Evolutionary conservation across 495 filamentous ascomycete species (phyloP).

Genomic region (Delitschia confertaspora): DNA sequence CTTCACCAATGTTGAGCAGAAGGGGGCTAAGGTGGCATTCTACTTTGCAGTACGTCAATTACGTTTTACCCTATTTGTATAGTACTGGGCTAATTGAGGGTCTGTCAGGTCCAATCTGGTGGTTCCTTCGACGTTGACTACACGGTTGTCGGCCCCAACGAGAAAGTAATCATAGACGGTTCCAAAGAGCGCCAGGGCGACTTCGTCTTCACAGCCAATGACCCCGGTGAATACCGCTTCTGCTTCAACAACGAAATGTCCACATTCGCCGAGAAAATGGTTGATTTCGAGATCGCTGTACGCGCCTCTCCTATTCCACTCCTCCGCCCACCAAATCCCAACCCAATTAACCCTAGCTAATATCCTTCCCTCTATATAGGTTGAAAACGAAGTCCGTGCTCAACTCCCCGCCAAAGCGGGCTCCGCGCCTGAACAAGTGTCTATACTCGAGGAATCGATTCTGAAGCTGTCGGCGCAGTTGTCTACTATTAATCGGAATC

Average conservation of each 20-base stretch:
- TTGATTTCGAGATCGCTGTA: constrained; percentile 98
- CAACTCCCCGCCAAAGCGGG: constrained; percentile 85
- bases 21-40: constrained; percentile 85
- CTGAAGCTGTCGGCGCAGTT: constrained; percentile 89
- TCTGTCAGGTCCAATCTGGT: constrained; percentile 77
- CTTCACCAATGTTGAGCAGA: constrained; percentile 65
- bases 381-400: constrained; percentile 85
- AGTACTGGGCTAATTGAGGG: not conserved
- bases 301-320: constrained; percentile 28
- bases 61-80: constrained; percentile 6
- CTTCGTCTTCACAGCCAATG: constrained; percentile 93
- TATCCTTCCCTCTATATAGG: constrained; percentile 42
- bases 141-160: constrained; percentile 70
- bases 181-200: constrained; percentile 92
- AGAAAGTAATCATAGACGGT: constrained; percentile 77
- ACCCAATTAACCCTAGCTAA: not conserved
- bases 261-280: constrained; percentile 94
- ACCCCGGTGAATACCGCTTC: constrained; percentile 88
- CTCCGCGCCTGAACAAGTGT: constrained; percentile 82
- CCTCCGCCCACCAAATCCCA: not conserved
- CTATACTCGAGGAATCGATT: constrained; percentile 85
- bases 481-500: constrained; percentile 93
- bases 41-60: constrained; percentile 80
- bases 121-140: constrained; percentile 96
- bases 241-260: constrained; percentile 99